phyloP scores from a whole-genome alignment of 108 stramenopile species.

The Cyclotella baltica region DNA sequence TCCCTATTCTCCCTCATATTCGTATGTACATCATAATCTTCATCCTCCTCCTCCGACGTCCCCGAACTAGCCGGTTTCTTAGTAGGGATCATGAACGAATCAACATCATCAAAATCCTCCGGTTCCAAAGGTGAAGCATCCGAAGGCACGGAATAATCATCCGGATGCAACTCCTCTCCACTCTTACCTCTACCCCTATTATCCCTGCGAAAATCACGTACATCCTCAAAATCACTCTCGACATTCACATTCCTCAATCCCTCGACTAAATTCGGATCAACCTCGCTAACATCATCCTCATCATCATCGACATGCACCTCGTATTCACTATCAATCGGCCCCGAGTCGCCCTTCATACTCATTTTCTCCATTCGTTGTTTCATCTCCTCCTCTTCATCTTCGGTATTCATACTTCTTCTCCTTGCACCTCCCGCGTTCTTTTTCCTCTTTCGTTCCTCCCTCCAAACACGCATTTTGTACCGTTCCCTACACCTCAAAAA shows the following conservation, averaged over 20 bases:
- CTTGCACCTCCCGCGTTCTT: slow-evolving; percentile 22
- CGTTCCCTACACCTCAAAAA: slow-evolving; percentile 50
- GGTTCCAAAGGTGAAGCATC: slow-evolving; percentile 18
- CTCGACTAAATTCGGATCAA: slow-evolving; percentile 8
- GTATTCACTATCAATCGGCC: slow-evolving; percentile 16
- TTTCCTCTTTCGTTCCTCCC: slow-evolving; percentile 36
- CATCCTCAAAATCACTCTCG: slow-evolving; percentile 39
- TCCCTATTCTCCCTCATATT: not conserved
- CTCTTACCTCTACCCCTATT: not conserved
- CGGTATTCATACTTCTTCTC: not conserved
- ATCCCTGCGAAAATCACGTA: not conserved
- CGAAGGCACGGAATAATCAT: slow-evolving; percentile 19
- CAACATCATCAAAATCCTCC: slow-evolving; percentile 32
- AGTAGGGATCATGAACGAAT: slow-evolving; percentile 35
- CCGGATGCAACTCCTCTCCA: not conserved
- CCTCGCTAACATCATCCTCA: slow-evolving; percentile 31
- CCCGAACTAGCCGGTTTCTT: slow-evolving; percentile 4
- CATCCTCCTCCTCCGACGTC: not conserved
- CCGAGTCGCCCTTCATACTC: slow-evolving; percentile 11
- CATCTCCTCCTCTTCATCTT: slow-evolving; percentile 21
- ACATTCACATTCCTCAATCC: slow-evolving; percentile 35
- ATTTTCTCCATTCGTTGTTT: slow-evolving; percentile 26
- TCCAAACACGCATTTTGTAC: slow-evolving; percentile 40
- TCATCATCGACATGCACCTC: slow-evolving; percentile 12
- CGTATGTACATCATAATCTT: slow-evolving; percentile 1